Evolutionary conservation across 169 alveolate species (phyloP), one percentile per base, ranked within the genome.

Genomic region (Plasmodium vinckei): DNA sequence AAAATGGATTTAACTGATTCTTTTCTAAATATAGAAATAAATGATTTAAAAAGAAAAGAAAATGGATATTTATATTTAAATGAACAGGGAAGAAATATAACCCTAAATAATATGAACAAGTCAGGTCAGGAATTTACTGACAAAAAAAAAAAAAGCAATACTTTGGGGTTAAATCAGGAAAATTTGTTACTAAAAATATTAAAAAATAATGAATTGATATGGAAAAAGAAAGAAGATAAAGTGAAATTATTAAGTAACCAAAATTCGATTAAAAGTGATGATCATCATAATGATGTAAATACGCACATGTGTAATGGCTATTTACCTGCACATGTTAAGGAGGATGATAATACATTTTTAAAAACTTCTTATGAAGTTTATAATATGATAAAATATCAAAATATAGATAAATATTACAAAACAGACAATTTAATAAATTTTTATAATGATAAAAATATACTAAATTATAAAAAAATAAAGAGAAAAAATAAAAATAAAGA

Each of bases 281-380:
- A 69, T 2, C 9, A 19, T 47, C 57, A 53, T 17, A 25, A 51
- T 25, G n/a, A 49, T 49, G 1, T 56, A 68, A 47, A n/a, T 19
- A 15, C 57, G 12, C 47, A 73, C 39, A 46, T 33, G 42, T 33
- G 42, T 33, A 33, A 33, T 33, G 42, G 42, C 42, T 33, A 33
- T 33, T 33, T 33, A 33, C 42, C 42, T 51, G 59, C n/a, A 51
- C 4, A 51, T 59, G 17, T 39, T 5, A 10, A 1, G n/a, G 17
- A 63, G 42, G 9, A 42, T 3, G 33, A 63, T 47, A 69, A 44
- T 42, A 33, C 9, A 82, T 23, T 33, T 23, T 21, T 49, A 1
- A 47, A 68, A 46, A 77, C 90, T 2, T 82, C 56, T 56, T 82
- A 82, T 60, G 90, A 82, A 12, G 5, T 68, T 15, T 82, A 82